Evolutionary conservation across 176 grass and related monocot species (phyloP).

Genomic region (Aegilops speltoides): DNA sequence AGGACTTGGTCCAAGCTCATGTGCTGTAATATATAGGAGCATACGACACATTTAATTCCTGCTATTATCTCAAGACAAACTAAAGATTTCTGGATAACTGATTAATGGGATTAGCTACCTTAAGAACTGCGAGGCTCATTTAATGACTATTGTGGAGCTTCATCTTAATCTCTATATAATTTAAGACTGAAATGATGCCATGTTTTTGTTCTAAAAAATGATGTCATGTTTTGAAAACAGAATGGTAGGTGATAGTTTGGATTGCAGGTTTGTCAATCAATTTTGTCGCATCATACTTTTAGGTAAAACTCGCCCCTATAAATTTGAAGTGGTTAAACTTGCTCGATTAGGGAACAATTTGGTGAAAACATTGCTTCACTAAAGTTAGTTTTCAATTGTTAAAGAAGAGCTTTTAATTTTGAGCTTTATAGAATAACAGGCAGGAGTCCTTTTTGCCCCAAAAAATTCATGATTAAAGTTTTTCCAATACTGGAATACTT

Average conservation of each 20-base stretch:
- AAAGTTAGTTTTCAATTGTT: neutral
- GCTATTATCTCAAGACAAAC: neutral
- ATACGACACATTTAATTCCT: slow-evolving; percentile 22
- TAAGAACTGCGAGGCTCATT: neutral
- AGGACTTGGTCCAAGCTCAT: slow-evolving; percentile 42
- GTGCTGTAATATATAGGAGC: slow-evolving; percentile 16
- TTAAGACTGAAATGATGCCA: neutral
- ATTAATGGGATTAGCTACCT: neutral
- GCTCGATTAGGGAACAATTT: neutral
- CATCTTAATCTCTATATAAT: neutral
- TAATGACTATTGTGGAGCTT: neutral
- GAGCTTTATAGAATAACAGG: neutral
- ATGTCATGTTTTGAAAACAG: neutral
- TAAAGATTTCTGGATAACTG: neutral
- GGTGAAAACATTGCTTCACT: neutral
- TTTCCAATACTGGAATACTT: neutral
- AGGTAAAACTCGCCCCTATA: neutral
- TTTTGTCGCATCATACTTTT: neutral
- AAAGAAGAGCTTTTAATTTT: neutral
- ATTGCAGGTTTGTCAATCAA: neutral
- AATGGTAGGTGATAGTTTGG: neutral
- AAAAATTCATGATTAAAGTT: neutral
- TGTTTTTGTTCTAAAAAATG: neutral
- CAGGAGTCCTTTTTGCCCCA: neutral
- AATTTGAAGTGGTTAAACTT: neutral